A percentile compares a stretch with the other conserved stretches of the same genome.
Evolutionary conservation across 2,329 filamentous ascomycete genomes (phyloP).

Genomic region (Neurospora sp.): DNA sequence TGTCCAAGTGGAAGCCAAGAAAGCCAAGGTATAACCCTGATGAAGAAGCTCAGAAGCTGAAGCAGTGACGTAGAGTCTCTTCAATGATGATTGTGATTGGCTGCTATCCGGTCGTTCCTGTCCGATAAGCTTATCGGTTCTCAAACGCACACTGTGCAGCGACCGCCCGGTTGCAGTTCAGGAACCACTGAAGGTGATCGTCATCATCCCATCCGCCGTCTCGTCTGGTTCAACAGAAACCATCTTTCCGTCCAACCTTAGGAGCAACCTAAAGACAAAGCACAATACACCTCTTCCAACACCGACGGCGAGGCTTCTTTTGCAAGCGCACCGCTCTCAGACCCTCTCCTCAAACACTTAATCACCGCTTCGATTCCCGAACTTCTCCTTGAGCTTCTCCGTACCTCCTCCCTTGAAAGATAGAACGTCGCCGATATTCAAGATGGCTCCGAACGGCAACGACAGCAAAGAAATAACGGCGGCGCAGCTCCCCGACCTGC

Average conservation of each 20-base stretch:
- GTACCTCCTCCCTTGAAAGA: neutral
- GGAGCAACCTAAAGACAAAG: neutral
- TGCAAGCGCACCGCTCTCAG: neutral
- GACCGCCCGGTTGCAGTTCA: neutral
- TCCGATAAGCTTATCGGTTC: neutral
- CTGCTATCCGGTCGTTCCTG: neutral
- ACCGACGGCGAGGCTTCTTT: neutral
- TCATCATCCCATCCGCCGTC: neutral
- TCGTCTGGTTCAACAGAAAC: neutral
- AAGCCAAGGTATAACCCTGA: neutral
- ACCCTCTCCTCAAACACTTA: neutral
- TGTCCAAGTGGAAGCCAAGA: neutral
- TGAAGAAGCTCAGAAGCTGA: neutral
- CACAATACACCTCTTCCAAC: neutral
- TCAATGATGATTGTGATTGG: neutral
- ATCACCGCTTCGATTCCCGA: neutral
- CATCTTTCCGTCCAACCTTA: no score
- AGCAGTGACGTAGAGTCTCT: neutral
- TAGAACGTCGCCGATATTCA: neutral
- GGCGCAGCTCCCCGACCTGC: conserved; percentile 54
- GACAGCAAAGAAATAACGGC: conserved; percentile 37
- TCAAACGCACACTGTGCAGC: neutral
- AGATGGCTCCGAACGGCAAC: conserved; percentile 5
- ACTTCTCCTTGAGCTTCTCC: neutral
- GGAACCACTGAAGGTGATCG: neutral